Base-by-base conservation (phyloP, 2,329 filamentous ascomycete genomes). In the Huntiella moniliformis region DNA sequence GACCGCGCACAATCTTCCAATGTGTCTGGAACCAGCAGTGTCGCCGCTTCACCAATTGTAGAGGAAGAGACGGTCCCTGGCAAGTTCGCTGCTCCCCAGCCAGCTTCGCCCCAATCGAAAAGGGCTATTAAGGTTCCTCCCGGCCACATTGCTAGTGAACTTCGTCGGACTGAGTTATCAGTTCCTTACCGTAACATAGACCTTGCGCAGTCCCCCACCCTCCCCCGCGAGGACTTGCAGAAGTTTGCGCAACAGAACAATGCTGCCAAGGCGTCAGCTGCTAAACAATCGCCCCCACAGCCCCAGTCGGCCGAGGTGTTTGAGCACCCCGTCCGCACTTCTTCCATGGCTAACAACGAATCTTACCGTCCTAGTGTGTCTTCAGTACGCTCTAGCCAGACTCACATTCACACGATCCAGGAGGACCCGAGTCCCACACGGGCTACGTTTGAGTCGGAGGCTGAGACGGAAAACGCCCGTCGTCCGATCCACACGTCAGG, bases 401-500 rank as follows among this genome's bases (percentile, higher is more conserved):
- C 48, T 11, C 46, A 45, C 40, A 50, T 50, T 15, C 42, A 45
- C 1, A 45, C 48, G 8, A 50, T 50, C 18, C 48, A 46, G n/a
- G 48, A 50, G 38, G 44, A 50, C n/a, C 48, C 48, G 32, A 50
- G 48, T 13, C 48, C 48, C 4, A 50, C 48, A 3, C 43, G 38
- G 12, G 8, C 40, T 3, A 13, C 34, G 28, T 46, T 45, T 12
- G 37, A 43, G 37, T 32, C 35, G 10, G 40, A 40, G 8, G 39
- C 43, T 10, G 35, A 48, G 4, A 48, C 56, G 31, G 40, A 42
- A 32, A 8, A 31, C 4, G 15, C 22, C 8, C 40, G 40, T 12
- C 61, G 64, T 5, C 59, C 62, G 15, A 60, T 62, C 16, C 65
- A 69, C 43, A 66, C 65, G 6, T 68, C 69, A 6, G 69, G 64